A percentile compares a stretch with the other conserved stretches of the same genome.
These are phyloP conservation scores for Pulveroboletus sp. DNA, from an alignment of 1,284 basidiomycete genomes.

Conservation along the genomic window DNA sequence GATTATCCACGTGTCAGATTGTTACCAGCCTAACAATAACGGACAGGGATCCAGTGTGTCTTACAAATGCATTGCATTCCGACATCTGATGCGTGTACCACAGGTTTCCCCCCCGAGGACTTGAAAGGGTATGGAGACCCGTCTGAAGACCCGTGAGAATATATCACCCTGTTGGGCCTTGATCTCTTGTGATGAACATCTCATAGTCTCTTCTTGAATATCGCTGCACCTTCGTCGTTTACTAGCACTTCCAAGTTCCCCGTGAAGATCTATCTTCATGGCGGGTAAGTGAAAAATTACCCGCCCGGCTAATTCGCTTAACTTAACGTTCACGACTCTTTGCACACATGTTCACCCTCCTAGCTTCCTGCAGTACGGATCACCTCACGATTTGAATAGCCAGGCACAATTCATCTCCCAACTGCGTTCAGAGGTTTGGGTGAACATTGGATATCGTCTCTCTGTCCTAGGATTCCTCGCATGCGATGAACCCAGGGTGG, in stretches of 20 bases:
- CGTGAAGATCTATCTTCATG: conserved; percentile 75
- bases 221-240: conserved; percentile 62
- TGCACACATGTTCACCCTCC: background rate
- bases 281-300: no score
- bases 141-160: conserved; percentile 58
- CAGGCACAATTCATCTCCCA: conserved; percentile 70
- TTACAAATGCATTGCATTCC: background rate
- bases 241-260: conserved; percentile 52
- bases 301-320: conserved; percentile 5
- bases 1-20: conserved; percentile 43
- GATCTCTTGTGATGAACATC: background rate
- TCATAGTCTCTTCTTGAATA: conserved; percentile 67
- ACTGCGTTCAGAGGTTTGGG: conserved; percentile 67
- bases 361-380: conserved; percentile 84
- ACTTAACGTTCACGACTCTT: background rate
- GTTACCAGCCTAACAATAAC: conserved; percentile 60
- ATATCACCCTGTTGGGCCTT: background rate
- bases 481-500: conserved; percentile 53
- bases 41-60: conserved; percentile 55
- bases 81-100: background rate
- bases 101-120: conserved; percentile 48
- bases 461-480: conserved; percentile 76
- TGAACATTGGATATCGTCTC: conserved; percentile 71
- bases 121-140: conserved; percentile 67
- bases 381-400: conserved; percentile 56